phyloP scores from a whole-genome alignment of 129 eudicot genomes.

The Artemisia annua region DNA sequence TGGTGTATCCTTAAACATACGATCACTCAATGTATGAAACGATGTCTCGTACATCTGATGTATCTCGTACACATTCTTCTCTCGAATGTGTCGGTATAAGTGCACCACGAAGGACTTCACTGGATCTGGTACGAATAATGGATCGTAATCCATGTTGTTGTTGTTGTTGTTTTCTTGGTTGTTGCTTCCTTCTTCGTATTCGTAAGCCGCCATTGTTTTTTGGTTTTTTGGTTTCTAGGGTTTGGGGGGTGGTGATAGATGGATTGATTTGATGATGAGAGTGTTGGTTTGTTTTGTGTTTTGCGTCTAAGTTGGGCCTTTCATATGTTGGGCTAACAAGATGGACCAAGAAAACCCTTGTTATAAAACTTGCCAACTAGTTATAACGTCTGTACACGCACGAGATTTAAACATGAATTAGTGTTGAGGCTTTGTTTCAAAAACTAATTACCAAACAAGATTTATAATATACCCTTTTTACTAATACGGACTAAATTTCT shows the following conservation, averaged over 20 bases:
- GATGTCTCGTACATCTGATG: slow-evolving; percentile 98
- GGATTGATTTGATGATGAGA: too few species aligned
- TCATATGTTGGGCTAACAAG: too few species aligned
- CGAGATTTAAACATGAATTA: too few species aligned
- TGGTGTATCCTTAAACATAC: slow-evolving; percentile 81
- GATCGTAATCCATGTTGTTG: slow-evolving; percentile 52
- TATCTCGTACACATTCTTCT: slow-evolving; percentile 94
- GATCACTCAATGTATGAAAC: slow-evolving; percentile 76
- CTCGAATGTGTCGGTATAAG: slow-evolving; percentile 84
- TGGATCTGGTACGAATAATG: slow-evolving; percentile 84
- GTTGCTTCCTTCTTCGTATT: slow-evolving; percentile 48
- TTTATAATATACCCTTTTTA: too few species aligned
- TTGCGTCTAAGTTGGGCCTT: not conserved
- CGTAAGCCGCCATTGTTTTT: slow-evolving; percentile 69
- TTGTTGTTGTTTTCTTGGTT: slow-evolving; percentile 19
- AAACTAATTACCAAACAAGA: too few species aligned
- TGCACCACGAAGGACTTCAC: slow-evolving; percentile 90
- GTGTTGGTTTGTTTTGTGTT: not conserved
- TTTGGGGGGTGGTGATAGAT: too few species aligned
- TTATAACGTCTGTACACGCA: too few species aligned
- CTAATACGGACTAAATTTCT: too few species aligned
- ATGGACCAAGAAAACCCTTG: too few species aligned
- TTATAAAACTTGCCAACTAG: too few species aligned
- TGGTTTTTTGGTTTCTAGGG: not conserved
- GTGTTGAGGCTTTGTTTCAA: too few species aligned